phyloP scores from a whole-genome alignment of 2,329 filamentous ascomycete genomes.

The Phialophora tarda region DNA sequence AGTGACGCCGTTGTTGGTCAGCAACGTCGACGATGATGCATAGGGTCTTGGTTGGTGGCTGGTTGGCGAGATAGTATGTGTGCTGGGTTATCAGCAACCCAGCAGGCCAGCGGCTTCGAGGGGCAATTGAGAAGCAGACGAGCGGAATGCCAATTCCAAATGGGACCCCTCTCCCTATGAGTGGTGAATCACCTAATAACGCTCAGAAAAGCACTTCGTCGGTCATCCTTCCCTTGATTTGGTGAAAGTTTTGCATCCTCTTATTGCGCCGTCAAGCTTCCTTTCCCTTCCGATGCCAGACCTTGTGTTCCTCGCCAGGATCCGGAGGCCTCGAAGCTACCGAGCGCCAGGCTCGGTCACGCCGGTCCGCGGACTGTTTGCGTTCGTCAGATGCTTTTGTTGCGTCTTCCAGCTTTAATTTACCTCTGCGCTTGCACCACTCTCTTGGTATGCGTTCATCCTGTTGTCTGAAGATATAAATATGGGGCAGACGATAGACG shows the following conservation, averaged over 20 bases:
- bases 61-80: not conserved
- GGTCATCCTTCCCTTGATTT: not conserved
- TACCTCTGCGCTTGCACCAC: too few species aligned
- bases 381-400: too few species aligned
- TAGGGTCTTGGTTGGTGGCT: not conserved
- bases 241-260: not conserved
- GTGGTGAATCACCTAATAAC: not conserved
- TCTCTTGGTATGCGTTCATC: too few species aligned
- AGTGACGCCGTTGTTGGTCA: not conserved
- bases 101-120: not conserved
- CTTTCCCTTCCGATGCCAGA: not conserved
- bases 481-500: too few species aligned
- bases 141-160: not conserved
- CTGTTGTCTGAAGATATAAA: too few species aligned
- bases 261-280: not conserved
- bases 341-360: too few species aligned
- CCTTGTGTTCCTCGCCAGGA: not conserved
- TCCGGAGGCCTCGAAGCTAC: too few species aligned
- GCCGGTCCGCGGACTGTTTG: too few species aligned
- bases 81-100: not conserved
- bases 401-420: too few species aligned
- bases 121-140: not conserved
- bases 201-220: not conserved
- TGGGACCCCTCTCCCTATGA: not conserved
- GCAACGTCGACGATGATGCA: not conserved